A percentile compares a stretch with the other conserved stretches of the same genome.
These are phyloP conservation scores for Trichocladium antarcticum DNA, from an alignment of 495 filamentous ascomycete genomes.

Conservation along the genomic window DNA sequence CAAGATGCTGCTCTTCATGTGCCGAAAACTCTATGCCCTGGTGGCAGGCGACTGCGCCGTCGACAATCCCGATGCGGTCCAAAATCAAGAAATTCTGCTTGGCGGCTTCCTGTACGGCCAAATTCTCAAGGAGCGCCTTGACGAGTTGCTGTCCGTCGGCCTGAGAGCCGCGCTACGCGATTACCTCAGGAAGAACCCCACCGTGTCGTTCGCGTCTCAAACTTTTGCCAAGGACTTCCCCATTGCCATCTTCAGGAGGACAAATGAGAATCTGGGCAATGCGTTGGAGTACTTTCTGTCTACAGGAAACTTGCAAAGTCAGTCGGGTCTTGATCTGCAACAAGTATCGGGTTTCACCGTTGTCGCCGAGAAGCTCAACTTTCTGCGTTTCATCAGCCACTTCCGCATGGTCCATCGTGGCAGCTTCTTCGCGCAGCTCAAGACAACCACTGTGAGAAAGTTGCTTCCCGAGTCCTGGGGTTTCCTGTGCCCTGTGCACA, in stretches of 20 bases:
- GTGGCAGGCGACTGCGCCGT: conserved; percentile 83
- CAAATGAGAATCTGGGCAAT: conserved; percentile 79
- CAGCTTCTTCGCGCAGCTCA: conserved; percentile 94
- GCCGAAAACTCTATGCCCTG: conserved; percentile 82
- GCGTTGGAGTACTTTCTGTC: conserved; percentile 90
- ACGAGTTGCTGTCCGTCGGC: conserved; percentile 66
- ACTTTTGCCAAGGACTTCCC: conserved; percentile 71
- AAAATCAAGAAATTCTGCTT: conserved; percentile 85
- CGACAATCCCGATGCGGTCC: conserved; percentile 92
- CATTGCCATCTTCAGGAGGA: conserved; percentile 59
- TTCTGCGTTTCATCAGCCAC: conserved; percentile 95
- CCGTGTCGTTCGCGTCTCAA: conserved; percentile 53
- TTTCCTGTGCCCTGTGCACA: conserved; percentile 94
- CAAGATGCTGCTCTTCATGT: conserved; percentile 90
- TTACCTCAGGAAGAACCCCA: conserved; percentile 55
- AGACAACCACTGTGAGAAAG: conserved; percentile 94
- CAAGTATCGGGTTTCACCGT: conserved; percentile 91
- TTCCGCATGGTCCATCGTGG: conserved; percentile 99
- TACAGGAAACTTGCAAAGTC: conserved; percentile 85
- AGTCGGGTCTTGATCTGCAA: conserved; percentile 84
- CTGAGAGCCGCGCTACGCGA: conserved; percentile 52
- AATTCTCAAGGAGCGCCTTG: conserved; percentile 88
- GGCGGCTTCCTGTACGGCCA: conserved; percentile 88
- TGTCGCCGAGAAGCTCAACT: conserved; percentile 98
- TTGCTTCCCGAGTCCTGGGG: conserved; percentile 94